phyloP scores from a whole-genome alignment of 2,329 filamentous ascomycete genomes.

The Aspergillus sp. region DNA sequence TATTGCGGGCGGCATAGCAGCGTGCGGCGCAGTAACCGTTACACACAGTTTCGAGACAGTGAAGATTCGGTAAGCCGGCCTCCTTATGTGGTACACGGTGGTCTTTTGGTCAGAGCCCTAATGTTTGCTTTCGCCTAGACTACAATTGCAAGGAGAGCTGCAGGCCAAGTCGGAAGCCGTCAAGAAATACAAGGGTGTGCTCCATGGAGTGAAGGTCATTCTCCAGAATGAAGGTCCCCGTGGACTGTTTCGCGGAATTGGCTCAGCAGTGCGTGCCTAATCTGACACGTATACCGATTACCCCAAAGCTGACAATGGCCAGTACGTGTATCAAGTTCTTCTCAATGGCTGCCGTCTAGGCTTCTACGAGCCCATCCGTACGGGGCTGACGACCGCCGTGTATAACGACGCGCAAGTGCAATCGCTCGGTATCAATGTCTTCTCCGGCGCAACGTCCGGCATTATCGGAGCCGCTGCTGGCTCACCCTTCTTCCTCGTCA shows the following conservation, averaged over 20 bases:
- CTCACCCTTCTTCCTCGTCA: slow-evolving; percentile 96
- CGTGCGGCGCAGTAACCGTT: slow-evolving; percentile 94
- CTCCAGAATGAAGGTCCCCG: slow-evolving; percentile 84
- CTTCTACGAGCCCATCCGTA: slow-evolving; percentile 95
- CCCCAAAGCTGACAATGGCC: slow-evolving; percentile 18
- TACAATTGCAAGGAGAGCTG: slow-evolving; percentile 96
- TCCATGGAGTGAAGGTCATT: slow-evolving; percentile 91
- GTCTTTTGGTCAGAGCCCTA: neutral
- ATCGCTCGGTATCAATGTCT: slow-evolving; percentile 88
- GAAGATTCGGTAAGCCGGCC: slow-evolving; percentile 78
- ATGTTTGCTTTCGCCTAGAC: slow-evolving; percentile 55
- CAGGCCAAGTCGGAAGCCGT: slow-evolving; percentile 83
- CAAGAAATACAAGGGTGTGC: slow-evolving; percentile 85
- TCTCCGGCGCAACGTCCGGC: slow-evolving; percentile 86
- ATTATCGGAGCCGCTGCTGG: slow-evolving; percentile 91
- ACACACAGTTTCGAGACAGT: slow-evolving; percentile 99
- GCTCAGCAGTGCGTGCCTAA: slow-evolving; percentile 67
- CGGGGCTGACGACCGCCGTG: slow-evolving; percentile 68
- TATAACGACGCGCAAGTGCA: slow-evolving; percentile 76
- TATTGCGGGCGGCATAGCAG: slow-evolving; percentile 93
- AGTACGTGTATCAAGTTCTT: slow-evolving; percentile 94
- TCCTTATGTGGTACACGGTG: neutral
- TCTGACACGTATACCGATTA: neutral
- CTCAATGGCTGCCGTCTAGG: slow-evolving; percentile 95
- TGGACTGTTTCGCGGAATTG: slow-evolving; percentile 86